Evolutionary conservation across 2,329 filamentous ascomycete genomes (phyloP).

Genomic region (Dactylellina parvicollis): DNA sequence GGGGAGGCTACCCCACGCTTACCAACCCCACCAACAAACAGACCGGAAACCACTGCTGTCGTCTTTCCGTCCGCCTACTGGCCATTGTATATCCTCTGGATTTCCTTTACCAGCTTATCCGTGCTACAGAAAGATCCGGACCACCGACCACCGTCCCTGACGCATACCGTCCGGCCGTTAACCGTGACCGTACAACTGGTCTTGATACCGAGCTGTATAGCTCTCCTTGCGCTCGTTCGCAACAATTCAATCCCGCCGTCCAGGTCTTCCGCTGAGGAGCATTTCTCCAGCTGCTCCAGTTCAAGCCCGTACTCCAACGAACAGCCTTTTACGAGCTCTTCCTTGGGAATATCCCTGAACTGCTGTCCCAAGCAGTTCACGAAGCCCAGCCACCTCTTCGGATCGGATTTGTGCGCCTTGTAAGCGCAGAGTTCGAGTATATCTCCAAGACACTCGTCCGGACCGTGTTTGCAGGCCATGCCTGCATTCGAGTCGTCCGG

Average conservation of each 20-base stretch:
- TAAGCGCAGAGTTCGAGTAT: conserved; percentile 93
- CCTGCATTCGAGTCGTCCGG: conserved; percentile 75
- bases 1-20: not conserved
- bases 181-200: conserved; percentile 83
- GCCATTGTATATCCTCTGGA: conserved; percentile 30
- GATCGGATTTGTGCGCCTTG: conserved; percentile 76
- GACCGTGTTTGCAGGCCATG: conserved; percentile 87
- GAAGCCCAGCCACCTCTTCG: conserved; percentile 88
- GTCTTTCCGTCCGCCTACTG: conserved; percentile 16
- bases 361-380: conserved; percentile 85
- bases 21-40: not conserved
- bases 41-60: not conserved
- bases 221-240: conserved; percentile 70
- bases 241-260: conserved; percentile 75
- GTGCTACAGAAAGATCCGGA: conserved; percentile 59
- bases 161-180: conserved; percentile 81
- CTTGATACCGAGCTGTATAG: conserved; percentile 70
- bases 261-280: conserved; percentile 79
- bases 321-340: conserved; percentile 83
- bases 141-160: conserved; percentile 82
- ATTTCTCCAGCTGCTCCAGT: conserved; percentile 81
- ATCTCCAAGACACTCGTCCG: conserved; percentile 89
- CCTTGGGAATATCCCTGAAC: conserved; percentile 79
- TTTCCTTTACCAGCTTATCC: conserved; percentile 34
- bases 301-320: conserved; percentile 90